These are phyloP conservation scores for Chaetomium strumarium DNA, from an alignment of 2,329 filamentous ascomycete species.

Conservation along the genomic window DNA sequence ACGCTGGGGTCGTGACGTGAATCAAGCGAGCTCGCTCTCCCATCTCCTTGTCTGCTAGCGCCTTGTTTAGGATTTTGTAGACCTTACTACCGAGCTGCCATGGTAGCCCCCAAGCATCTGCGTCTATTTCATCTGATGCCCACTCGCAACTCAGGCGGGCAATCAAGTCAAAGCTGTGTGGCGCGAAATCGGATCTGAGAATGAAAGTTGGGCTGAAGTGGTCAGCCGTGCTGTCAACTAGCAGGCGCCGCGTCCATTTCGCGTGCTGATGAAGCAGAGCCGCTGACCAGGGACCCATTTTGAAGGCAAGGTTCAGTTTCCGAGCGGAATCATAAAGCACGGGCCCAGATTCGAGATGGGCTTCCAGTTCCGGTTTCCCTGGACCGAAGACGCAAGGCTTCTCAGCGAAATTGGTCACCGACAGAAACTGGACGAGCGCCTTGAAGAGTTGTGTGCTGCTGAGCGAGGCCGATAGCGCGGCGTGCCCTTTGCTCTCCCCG, in stretches of 20 bases:
- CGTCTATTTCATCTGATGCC: slow-evolving; percentile 3
- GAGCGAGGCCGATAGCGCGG: slow-evolving; percentile 70
- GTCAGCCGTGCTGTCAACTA: slow-evolving; percentile 67
- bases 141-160: slow-evolving; percentile 28
- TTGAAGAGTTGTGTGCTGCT: slow-evolving; percentile 95
- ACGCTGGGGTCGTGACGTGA: slow-evolving; percentile 43
- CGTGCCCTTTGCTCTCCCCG: slow-evolving; percentile 65
- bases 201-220: slow-evolving; percentile 87
- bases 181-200: slow-evolving; percentile 46
- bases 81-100: slow-evolving; percentile 51
- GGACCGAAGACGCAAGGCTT: slow-evolving; percentile 53
- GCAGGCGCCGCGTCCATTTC: slow-evolving; percentile 63
- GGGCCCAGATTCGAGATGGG: slow-evolving; percentile 47
- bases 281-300: slow-evolving; percentile 86
- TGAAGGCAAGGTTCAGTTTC: slow-evolving; percentile 78
- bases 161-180: slow-evolving; percentile 51
- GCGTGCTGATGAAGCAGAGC: slow-evolving; percentile 67
- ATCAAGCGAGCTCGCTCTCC: slow-evolving; percentile 69
- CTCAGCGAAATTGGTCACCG: slow-evolving; percentile 63
- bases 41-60: slow-evolving; percentile 69
- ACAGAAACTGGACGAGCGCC: slow-evolving; percentile 81
- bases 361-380: slow-evolving; percentile 39
- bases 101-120: slow-evolving; percentile 37
- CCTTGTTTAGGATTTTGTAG: slow-evolving; percentile 60
- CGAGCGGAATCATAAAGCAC: slow-evolving; percentile 72